Evolutionary conservation across 2,329 filamentous ascomycete species (phyloP), one percentile per base, ranked within the genome.

Genomic region (Fusarium papillatum): DNA sequence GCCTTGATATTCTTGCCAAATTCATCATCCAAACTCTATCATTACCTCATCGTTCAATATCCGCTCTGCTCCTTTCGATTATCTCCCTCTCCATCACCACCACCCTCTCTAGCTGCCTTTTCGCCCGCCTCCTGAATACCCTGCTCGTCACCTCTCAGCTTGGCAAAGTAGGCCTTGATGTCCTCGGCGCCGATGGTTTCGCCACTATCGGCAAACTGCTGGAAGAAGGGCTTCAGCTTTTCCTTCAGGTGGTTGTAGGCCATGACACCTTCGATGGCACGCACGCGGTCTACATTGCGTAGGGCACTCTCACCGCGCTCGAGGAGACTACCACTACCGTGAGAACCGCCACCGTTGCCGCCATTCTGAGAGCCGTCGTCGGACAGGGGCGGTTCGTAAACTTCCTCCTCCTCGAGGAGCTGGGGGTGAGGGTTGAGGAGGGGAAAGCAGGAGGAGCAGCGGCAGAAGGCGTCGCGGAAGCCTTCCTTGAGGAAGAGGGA

Each of bases 191-290:
- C 93, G 26, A 99, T 96, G 0, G 95, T 93, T 83, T 94, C 88
- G 1, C 96, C 96, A 74, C 93, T 97, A 82, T 98, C 95, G 0
- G 97, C 97, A 82, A 98, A 99, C 53, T 97, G 94, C 84, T 96
- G 92, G 80, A 99, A 91, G 83, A 99, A 98, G 0, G 93, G 93
- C 87, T 96, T 98, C n/a, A 99, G 92, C 82, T 96, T 96, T 81
- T 98, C 96, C 81, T 97, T 97, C 71, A 99, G 90, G 80, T 98
- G 94, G 80, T 98, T 98, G 85, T 98, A 99, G 0, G 96, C 96
- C 95, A 98, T 98, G 57, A 98, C 96, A 19, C 97, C 97, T 83
- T 99, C 95, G 68, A 99, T 98, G 7, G 97, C 97, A 17, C 93
- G 90, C 10, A 98, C 96, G 3, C 97, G 94, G 82, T 99, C 97